These are phyloP conservation scores for Halophytophthora batemanensis DNA, from an alignment of 352 stramenopile genomes.

Conservation along the genomic window DNA sequence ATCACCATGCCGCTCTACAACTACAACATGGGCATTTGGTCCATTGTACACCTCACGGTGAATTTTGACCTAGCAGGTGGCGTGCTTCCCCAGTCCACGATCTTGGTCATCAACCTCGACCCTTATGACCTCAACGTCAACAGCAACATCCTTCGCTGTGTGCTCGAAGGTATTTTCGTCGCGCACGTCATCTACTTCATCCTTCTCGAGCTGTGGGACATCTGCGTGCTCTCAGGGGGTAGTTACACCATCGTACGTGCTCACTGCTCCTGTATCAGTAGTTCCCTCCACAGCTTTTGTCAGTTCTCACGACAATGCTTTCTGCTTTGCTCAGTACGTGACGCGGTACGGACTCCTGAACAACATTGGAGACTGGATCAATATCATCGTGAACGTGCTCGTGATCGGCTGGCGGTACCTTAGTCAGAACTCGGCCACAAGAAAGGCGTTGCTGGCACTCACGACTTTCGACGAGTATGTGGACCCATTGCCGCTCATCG, in stretches of 20 bases:
- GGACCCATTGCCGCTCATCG: constrained; percentile 36
- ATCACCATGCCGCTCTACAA: constrained; percentile 68
- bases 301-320: not conserved
- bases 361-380: constrained; percentile 64
- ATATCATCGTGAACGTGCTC: constrained; percentile 50
- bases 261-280: not conserved
- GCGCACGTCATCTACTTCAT: constrained; percentile 58
- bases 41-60: constrained; percentile 52
- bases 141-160: constrained; percentile 41
- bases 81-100: constrained; percentile 33
- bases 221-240: constrained; percentile 56
- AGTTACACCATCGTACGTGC: constrained; percentile 39
- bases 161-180: constrained; percentile 48
- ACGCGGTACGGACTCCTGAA: constrained; percentile 61
- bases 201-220: constrained; percentile 59
- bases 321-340: constrained; percentile 39
- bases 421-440: constrained; percentile 36
- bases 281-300: not conserved
- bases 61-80: constrained; percentile 60
- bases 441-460: constrained; percentile 40
- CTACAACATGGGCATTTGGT: constrained; percentile 56
- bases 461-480: constrained; percentile 62
- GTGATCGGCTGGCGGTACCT: constrained; percentile 63
- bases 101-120: constrained; percentile 63
- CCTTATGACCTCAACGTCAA: constrained; percentile 56